A percentile compares a stretch with the other conserved stretches of the same genome.
phyloP scores from a whole-genome alignment of 2,329 filamentous ascomycete genomes.

The Lizonia empirigonia region DNA sequence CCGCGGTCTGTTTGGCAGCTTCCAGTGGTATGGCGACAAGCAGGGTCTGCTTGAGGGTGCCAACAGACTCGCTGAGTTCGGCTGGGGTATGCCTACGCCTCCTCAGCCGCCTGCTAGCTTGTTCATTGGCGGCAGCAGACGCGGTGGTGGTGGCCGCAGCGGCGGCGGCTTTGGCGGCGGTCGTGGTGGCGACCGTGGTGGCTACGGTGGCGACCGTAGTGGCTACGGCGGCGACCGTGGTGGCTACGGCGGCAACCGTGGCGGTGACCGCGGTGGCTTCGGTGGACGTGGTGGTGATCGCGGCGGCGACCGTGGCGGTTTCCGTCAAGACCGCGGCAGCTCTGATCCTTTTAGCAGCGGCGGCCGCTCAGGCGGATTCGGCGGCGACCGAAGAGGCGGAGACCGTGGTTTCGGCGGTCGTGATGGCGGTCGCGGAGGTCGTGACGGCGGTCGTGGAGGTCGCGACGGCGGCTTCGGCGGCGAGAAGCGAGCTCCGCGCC shows the following conservation, averaged over 20 bases:
- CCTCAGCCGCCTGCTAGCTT: constrained; percentile 44
- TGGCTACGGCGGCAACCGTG: constrained; percentile 22
- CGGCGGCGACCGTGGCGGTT: no score
- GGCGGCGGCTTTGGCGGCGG: constrained; percentile 22
- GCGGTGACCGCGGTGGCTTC: no score
- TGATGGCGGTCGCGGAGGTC: constrained; percentile 14
- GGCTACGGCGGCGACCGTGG: constrained; percentile 20
- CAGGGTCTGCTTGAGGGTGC: constrained; percentile 51
- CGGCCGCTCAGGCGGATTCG: constrained; percentile 20
- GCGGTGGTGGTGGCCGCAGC: constrained; percentile 19
- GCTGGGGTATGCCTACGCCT: constrained; percentile 54
- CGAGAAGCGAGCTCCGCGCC: constrained; percentile 18
- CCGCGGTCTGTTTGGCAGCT: constrained; percentile 62
- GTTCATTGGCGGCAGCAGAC: constrained; percentile 17
- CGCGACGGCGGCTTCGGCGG: constrained; percentile 19
- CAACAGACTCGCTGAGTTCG: constrained; percentile 53
- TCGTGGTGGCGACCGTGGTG: constrained; percentile 26
- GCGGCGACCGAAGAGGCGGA: constrained; percentile 22
- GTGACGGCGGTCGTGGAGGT: constrained; percentile 20
- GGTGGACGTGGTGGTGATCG: no score
- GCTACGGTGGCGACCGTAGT: constrained; percentile 14
- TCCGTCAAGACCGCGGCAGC: no score
- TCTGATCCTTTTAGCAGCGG: no score
- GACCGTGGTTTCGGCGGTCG: constrained; percentile 26
- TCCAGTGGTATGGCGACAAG: constrained; percentile 51